Conservation (phyloP, 2,329 filamentous ascomycete genomes). For the Tolypocladium guangdongense region DNA sequence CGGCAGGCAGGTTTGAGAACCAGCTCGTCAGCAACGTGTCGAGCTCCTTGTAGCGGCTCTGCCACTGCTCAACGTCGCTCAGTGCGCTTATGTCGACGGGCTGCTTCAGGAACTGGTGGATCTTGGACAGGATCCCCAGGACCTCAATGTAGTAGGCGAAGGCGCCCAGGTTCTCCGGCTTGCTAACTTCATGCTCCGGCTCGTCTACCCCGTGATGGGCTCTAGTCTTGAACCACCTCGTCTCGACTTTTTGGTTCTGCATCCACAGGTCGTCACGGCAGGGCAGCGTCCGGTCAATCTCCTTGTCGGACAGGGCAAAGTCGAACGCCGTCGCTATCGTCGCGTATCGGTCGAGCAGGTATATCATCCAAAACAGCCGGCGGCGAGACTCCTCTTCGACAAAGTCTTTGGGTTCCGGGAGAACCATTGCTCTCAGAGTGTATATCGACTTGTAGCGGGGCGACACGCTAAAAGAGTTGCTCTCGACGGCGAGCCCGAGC, state of each 20-base stretch:
- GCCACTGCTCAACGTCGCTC: constrained; percentile 82
- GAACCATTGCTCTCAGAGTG: constrained; percentile 72
- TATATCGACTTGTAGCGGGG: constrained; percentile 80
- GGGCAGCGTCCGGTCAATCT: constrained; percentile 77
- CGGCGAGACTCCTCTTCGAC: constrained; percentile 82
- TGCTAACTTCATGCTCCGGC: constrained; percentile 53
- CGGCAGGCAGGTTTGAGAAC: constrained; percentile 72
- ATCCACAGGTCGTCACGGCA: constrained; percentile 81
- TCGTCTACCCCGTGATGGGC: constrained; percentile 28
- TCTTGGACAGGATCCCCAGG: constrained; percentile 73
- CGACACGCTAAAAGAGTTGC: constrained; percentile 65
- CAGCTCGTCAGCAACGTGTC: constrained; percentile 70
- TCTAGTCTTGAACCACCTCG: constrained; percentile 62
- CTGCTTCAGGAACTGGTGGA: constrained; percentile 80
- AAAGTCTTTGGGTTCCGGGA: constrained; percentile 74
- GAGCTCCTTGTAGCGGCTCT: constrained; percentile 74
- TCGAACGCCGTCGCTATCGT: constrained; percentile 88
- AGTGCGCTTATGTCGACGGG: constrained; percentile 80
- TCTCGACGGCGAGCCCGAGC: constrained; percentile 73
- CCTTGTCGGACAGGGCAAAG: constrained; percentile 78
- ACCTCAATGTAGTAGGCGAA: constrained; percentile 90
- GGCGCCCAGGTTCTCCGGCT: constrained; percentile 71
- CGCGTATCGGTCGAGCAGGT: constrained; percentile 79
- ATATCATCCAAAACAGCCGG: constrained; percentile 89
- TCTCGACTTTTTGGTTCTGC: constrained; percentile 75